Percentiles rank a stretch among this genome's conserved stretches.
phyloP scores from a whole-genome alignment of 1,284 basidiomycete species.

The Sporisorium sorghi region DNA sequence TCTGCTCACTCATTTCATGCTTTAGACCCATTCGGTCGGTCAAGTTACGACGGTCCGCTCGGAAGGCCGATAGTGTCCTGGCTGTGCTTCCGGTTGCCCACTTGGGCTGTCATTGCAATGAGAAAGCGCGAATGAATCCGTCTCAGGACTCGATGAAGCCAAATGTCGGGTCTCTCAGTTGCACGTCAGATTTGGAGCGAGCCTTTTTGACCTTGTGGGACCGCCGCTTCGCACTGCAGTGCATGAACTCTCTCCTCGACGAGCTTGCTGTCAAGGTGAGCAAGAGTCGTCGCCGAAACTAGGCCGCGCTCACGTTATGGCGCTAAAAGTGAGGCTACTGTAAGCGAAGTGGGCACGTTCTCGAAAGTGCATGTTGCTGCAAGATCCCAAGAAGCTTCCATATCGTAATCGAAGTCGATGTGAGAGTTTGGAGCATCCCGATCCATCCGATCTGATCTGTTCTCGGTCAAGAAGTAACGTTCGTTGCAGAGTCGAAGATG shows the following conservation, averaged over 20 bases:
- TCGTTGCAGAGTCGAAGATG: too few relatives aligned
- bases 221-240: background rate
- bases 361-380: background rate
- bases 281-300: background rate
- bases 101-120: background rate
- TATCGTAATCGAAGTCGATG: too few relatives aligned
- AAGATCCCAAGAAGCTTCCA: too few relatives aligned
- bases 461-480: too few relatives aligned
- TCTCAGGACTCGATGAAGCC: background rate
- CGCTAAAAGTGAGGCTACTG: background rate
- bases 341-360: conserved; percentile 27
- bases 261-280: background rate
- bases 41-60: background rate
- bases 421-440: too few relatives aligned
- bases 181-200: too few relatives aligned
- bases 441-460: too few relatives aligned
- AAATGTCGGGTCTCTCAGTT: too few relatives aligned
- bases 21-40: background rate
- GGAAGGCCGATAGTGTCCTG: background rate
- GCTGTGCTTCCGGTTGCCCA: background rate
- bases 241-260: too few relatives aligned
- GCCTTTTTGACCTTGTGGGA: too few relatives aligned
- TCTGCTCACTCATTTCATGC: background rate
- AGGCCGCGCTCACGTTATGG: background rate
- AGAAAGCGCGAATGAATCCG: background rate